These are phyloP conservation scores for Alternaria viburni DNA, from an alignment of 2,329 filamentous ascomycete species.

Conservation along the genomic window DNA sequence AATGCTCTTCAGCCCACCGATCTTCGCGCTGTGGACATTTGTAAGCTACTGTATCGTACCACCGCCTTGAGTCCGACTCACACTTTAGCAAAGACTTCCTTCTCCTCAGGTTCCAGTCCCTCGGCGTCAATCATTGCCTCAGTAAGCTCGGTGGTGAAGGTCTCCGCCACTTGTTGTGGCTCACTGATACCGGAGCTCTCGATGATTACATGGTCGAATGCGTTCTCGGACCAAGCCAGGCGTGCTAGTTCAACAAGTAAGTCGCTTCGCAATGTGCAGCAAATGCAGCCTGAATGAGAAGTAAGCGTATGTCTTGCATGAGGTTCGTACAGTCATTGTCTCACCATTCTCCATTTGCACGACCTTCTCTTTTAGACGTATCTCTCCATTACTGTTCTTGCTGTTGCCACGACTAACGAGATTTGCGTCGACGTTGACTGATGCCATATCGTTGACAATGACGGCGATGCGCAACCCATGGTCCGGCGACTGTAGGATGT, in stretches of 20 bases:
- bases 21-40: conserved; percentile 29
- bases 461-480: conserved; percentile 74
- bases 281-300: conserved; percentile 67
- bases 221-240: conserved; percentile 63
- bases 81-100: conserved; percentile 56
- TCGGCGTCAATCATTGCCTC: conserved; percentile 54
- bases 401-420: conserved; percentile 57
- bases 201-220: conserved; percentile 74
- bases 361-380: conserved; percentile 68
- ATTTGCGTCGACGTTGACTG: conserved; percentile 69
- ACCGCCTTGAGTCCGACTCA: conserved; percentile 50
- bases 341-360: conserved; percentile 65
- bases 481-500: conserved; percentile 68
- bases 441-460: conserved; percentile 73
- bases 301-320: not conserved
- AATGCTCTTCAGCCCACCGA: conserved; percentile 69
- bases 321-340: not conserved
- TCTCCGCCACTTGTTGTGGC: conserved; percentile 76
- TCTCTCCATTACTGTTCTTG: conserved; percentile 36
- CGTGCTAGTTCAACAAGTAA: conserved; percentile 72
- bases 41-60: not conserved
- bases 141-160: conserved; percentile 63
- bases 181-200: conserved; percentile 76
- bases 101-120: conserved; percentile 52
- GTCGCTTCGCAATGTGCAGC: conserved; percentile 75